Percentiles rank a stretch among this genome's conserved stretches.
Evolutionary conservation across 2,329 filamentous ascomycete genomes (phyloP).

Genomic region (Cordyceps pruinosa): DNA sequence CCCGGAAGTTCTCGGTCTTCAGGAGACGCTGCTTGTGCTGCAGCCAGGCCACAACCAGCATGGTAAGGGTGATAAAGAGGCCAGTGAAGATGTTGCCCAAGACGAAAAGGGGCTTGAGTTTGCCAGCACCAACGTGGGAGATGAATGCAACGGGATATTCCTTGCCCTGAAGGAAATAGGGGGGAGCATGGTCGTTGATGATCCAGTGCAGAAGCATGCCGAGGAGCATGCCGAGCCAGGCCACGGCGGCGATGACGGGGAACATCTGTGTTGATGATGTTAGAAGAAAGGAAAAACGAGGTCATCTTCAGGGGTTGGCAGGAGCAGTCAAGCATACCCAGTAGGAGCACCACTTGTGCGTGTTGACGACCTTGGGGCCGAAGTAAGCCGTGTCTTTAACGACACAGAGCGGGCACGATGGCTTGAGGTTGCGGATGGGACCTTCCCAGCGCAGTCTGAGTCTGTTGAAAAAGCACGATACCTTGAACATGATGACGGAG

Average conservation of each 20-base stretch:
- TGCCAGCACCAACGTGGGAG: slow-evolving; percentile 54
- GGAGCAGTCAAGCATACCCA: no score
- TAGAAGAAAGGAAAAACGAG: no score
- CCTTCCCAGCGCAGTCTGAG: no score
- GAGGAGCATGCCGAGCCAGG: slow-evolving; percentile 62
- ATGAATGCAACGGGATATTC: slow-evolving; percentile 63
- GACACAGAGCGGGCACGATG: no score
- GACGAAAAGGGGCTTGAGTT: slow-evolving; percentile 73
- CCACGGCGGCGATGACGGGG: slow-evolving; percentile 59
- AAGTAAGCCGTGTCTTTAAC: no score
- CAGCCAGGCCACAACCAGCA: slow-evolving; percentile 76
- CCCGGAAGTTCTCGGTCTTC: slow-evolving; percentile 54
- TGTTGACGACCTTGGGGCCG: no score
- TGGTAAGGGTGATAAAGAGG: slow-evolving; percentile 72
- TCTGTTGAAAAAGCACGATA: no score
- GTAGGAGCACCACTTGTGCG: no score
- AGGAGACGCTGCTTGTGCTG: slow-evolving; percentile 74
- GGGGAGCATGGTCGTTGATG: slow-evolving; percentile 43
- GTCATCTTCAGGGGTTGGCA: no score
- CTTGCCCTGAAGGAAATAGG: slow-evolving; percentile 54
- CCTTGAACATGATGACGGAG: no score
- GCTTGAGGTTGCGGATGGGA: no score
- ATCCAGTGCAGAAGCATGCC: slow-evolving; percentile 67
- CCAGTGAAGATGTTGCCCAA: slow-evolving; percentile 64
- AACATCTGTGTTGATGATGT: slow-evolving; percentile 56